Base-by-base conservation (phyloP, 1,284 basidiomycete species). In the Microbotryomycetes sp. region DNA sequence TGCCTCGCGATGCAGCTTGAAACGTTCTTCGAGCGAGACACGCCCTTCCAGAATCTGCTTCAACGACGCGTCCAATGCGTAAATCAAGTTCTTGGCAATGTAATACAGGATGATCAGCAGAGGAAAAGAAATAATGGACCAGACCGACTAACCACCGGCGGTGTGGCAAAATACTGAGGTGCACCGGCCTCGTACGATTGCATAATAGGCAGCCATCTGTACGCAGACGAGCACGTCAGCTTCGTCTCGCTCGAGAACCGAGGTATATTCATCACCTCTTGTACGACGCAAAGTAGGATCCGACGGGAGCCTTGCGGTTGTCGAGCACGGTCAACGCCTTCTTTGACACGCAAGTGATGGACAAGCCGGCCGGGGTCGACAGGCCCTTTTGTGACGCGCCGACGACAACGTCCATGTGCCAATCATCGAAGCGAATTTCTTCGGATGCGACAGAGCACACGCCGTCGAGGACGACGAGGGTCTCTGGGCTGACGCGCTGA, bases 401-500 rank as follows among this genome's bases (percentile, higher is more conserved):
- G 50, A 97, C 85, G 30, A 69, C 66, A 46, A 93, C 83, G 72
- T 98, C 96, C 61, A 98, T 81, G 28, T 83, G 85, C 96, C 94
- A 98, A 18, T 84, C 86, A 70, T 97, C 94, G 80, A 97, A 73
- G 59, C 81, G 84, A 71, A 98, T 94, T 76, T 97, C 91, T 76
- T 98, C 94, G 69, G 88, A 92, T 0, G 89, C 94, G 15, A 97
- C 92, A 6, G 91, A 87, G 79, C 96, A 98, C 29, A 98, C 96
- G 47, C 85, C 91, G 74, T 98, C 94, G 60, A 94, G 79, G 23
- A 91, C 81, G 57, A 97, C 78, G 63, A 98, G 80, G 1, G 92
- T 89, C 31, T 90, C 83, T 4, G 96, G 94, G 3, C 89, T 91
- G 69, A 89, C 81, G 51, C 81, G 80, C 72, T 81, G 82, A 58